phyloP scores from a whole-genome alignment of 1,139 yeast genomes.

The Yamadazyma kanchanaburiensis region DNA sequence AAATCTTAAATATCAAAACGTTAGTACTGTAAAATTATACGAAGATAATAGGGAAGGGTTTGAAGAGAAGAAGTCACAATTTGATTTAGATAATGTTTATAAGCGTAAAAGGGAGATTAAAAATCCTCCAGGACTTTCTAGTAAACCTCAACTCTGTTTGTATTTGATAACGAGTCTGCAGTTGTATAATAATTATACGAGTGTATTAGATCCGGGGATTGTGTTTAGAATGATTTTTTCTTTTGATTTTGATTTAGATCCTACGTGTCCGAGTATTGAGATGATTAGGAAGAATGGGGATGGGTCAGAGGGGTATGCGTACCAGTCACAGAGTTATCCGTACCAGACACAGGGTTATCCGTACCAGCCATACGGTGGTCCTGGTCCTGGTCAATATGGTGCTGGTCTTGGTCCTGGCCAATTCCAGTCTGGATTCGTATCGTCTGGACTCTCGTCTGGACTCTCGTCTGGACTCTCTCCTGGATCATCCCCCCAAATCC shows the following conservation, averaged over 20 bases:
- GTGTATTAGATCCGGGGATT: slow-evolving; percentile 19
- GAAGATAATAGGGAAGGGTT: slow-evolving; percentile 27
- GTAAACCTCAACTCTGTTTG: slow-evolving; percentile 16
- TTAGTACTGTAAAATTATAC: slow-evolving; percentile 59
- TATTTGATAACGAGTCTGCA: slow-evolving; percentile 40
- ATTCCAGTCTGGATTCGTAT: slow-evolving; percentile 8
- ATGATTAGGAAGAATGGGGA: slow-evolving; percentile 25
- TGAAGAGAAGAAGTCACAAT: slow-evolving; percentile 2
- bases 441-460: too few relatives aligned
- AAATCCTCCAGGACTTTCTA: slow-evolving; percentile 3
- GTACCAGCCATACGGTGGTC: too few relatives aligned
- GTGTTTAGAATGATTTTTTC: slow-evolving; percentile 50
- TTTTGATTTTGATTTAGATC: slow-evolving; percentile 54
- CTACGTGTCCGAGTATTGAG: slow-evolving; percentile 37
- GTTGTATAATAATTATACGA: slow-evolving; percentile 35
- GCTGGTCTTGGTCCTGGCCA: too few relatives aligned
- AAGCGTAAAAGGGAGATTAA: slow-evolving; percentile 9
- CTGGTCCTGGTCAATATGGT: too few relatives aligned
- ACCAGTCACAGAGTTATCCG: too few relatives aligned
- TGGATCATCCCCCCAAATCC: too few relatives aligned
- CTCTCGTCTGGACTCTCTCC: too few relatives aligned
- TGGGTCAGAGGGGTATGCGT: too few relatives aligned
- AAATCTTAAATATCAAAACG: slow-evolving; percentile 51
- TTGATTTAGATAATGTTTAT: slow-evolving; percentile 11
- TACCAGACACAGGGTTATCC: too few relatives aligned